Evolutionary conservation across 2,329 filamentous ascomycete species (phyloP).

Genomic region (Sarocladiaceae sp.): DNA sequence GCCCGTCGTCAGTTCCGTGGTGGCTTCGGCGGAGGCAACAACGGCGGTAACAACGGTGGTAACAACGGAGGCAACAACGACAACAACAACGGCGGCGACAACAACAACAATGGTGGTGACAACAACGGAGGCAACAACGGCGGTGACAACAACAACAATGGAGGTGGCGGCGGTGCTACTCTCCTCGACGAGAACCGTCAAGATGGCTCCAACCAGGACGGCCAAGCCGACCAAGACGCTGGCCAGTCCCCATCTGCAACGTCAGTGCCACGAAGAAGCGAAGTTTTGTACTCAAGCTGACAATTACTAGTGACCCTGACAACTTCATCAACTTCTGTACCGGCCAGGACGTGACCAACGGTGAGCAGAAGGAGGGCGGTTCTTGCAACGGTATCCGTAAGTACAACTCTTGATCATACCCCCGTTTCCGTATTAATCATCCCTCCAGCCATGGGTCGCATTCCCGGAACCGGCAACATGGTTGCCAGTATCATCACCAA

Average conservation of each 20-base stretch:
- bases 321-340: slow-evolving; percentile 64
- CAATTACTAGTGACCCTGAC: slow-evolving; percentile 42
- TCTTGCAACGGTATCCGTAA: slow-evolving; percentile 62
- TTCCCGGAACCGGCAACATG: slow-evolving; percentile 52
- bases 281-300: neutral
- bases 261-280: slow-evolving; percentile 31
- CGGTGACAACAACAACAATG: slow-evolving; percentile 20
- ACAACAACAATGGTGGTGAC: slow-evolving; percentile 16
- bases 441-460: slow-evolving; percentile 52
- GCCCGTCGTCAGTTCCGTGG: slow-evolving; percentile 35
- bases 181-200: slow-evolving; percentile 43
- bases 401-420: slow-evolving; percentile 19
- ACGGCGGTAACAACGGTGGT: slow-evolving; percentile 16
- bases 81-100: slow-evolving; percentile 16
- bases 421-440: neutral
- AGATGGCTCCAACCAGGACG: slow-evolving; percentile 44
- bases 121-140: slow-evolving; percentile 23
- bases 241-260: slow-evolving; percentile 50
- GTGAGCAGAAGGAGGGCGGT: slow-evolving; percentile 50
- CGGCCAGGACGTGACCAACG: slow-evolving; percentile 54
- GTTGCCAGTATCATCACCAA: slow-evolving; percentile 51
- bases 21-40: slow-evolving; percentile 16
- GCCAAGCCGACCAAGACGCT: slow-evolving; percentile 37
- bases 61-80: slow-evolving; percentile 18
- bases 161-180: slow-evolving; percentile 25